Evolutionary conservation across 805 yeast genomes (phyloP), one percentile per base, ranked within the genome.

Genomic region (Suhomyces prunicola): DNA sequence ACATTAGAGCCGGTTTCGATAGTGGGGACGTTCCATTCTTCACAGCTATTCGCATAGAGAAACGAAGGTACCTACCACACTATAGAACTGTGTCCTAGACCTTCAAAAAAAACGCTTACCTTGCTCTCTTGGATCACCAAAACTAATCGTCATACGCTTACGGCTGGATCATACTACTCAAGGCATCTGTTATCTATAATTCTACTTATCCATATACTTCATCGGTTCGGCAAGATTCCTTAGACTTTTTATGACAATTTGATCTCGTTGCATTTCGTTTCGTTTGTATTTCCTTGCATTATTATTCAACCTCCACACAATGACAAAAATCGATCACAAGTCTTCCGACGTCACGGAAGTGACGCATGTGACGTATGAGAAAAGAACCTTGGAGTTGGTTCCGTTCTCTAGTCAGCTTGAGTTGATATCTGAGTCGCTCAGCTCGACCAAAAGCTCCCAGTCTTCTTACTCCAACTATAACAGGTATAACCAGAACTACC

Each of bases 401-500:
- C 68, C 75, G 2, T 72, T 72, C 57, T 58, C 55, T 48, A 53
- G 52, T 48, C 76, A 72, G 54, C 42, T 69, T 12, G 72, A 67
- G 27, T 35, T 56, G 17, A 62, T 72, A 26, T 63, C 64, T 27
- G 57, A 56, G 22, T 44, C 57, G 5, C 23, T 48, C 17, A 35
- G 48, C 13, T 53, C 53, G 26, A 22, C 41, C 15, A 40, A 59
- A 12, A 54, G 54, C 22, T 8, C 54, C 47, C 36, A 59, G 47
- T 49, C 36, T 36, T 57, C 46, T 33, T 44, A 48, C 39, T n/a
- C 44, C 44, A 44, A 48, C 31, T 12, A 44, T 27, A 41, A 48
- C 23, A 52, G 53, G 31, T 42, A 48, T 33, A 53, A 57, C 42
- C 31, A 48, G 19, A 46, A 48, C 17, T 39, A 53, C 51, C 56